Conservation (phyloP, 2,329 filamentous ascomycete genomes). For the Calonectria pseudoturangicola region DNA sequence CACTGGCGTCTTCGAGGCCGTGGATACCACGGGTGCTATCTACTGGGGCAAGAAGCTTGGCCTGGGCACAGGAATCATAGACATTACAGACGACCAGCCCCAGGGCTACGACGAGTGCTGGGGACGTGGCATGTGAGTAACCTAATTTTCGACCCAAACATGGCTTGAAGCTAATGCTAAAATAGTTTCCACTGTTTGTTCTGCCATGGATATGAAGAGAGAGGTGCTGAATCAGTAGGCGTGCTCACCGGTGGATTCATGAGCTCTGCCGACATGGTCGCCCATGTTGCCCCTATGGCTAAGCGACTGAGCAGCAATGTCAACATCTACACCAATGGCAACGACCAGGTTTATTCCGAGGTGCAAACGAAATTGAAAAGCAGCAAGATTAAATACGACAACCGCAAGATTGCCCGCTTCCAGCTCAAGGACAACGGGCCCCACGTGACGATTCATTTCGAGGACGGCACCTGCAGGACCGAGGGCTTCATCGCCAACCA, state of each 20-base stretch:
- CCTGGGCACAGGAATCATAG: constrained; percentile 72
- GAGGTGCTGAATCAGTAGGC: constrained; percentile 66
- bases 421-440: constrained; percentile 53
- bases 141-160: neutral
- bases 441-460: constrained; percentile 61
- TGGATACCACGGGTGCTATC: constrained; percentile 63
- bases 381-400: constrained; percentile 62
- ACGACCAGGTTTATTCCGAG: constrained; percentile 56
- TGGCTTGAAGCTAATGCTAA: constrained; percentile 23
- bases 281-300: constrained; percentile 66
- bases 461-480: constrained; percentile 60
- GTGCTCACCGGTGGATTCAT: constrained; percentile 65
- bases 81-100: constrained; percentile 69
- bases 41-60: constrained; percentile 73
- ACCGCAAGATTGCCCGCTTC: constrained; percentile 56
- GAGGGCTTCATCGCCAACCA: constrained; percentile 65
- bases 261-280: constrained; percentile 56
- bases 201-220: constrained; percentile 76
- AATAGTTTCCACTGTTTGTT: constrained; percentile 74
- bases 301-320: constrained; percentile 64
- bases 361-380: constrained; percentile 55
- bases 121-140: constrained; percentile 68
- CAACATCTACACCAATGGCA: constrained; percentile 72
- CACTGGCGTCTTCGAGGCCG: constrained; percentile 58
- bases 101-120: constrained; percentile 74